Conservation (phyloP, 2,329 filamentous ascomycete species). For the Phialemonium atrogriseum region DNA sequence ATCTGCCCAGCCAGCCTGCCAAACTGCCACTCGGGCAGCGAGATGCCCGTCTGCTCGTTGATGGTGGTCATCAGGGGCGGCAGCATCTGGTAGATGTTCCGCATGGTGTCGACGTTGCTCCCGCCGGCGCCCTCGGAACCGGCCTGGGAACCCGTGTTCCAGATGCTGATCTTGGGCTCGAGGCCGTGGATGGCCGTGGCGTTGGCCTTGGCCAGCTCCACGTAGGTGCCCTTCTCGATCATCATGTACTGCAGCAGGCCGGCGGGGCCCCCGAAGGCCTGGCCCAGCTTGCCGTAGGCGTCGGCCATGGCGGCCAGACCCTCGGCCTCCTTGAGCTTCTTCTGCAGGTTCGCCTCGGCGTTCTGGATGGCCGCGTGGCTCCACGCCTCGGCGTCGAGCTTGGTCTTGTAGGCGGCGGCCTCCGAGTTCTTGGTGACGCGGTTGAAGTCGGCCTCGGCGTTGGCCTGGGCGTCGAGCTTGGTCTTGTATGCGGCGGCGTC, state of each 20-base stretch:
- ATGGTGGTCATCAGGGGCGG: conserved; percentile 79
- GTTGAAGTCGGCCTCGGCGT: conserved; percentile 40
- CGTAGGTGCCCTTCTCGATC: conserved; percentile 75
- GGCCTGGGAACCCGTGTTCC: conserved; percentile 64
- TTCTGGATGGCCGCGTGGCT: conserved; percentile 31
- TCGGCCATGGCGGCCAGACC: conserved; percentile 70
- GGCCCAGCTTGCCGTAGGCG: conserved; percentile 65
- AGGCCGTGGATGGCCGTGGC: conserved; percentile 66
- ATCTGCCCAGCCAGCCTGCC: conserved; percentile 34
- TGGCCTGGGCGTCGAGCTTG: conserved; percentile 31
- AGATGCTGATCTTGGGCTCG: conserved; percentile 83
- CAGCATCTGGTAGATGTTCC: conserved; percentile 77
- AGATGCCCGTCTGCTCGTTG: conserved; percentile 80
- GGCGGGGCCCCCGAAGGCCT: conserved; percentile 68
- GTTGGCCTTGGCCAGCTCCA: conserved; percentile 70
- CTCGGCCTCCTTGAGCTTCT: conserved; percentile 65
- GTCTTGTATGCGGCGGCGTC: conserved; percentile 45
- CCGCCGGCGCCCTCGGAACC: conserved; percentile 30
- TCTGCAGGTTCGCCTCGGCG: conserved; percentile 42
- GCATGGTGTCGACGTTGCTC: conserved; percentile 53
- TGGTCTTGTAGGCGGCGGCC: conserved; percentile 36
- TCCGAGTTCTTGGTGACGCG: conserved; percentile 40
- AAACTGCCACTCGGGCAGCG: conserved; percentile 69
- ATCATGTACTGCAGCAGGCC: conserved; percentile 79
- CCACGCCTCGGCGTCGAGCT: conserved; percentile 33